Percentiles rank a stretch among this genome's conserved stretches.
These are phyloP conservation scores for Colletotrichum spinosum DNA, from an alignment of 2,329 filamentous ascomycete species.

Conservation along the genomic window DNA sequence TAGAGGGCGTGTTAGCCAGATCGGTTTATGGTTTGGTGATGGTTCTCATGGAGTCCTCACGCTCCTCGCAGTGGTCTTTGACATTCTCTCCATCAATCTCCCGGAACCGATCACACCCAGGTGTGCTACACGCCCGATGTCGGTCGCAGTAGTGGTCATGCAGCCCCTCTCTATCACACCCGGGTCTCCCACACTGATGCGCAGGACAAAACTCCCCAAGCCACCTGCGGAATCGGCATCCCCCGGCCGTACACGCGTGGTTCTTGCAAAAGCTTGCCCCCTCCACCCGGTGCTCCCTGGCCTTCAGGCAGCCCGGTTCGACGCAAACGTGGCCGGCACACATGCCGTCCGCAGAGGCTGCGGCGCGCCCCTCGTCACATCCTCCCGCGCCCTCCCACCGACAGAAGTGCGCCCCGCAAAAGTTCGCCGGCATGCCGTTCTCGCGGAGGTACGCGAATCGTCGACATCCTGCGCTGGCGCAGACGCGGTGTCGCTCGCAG, in stretches of 20 bases:
- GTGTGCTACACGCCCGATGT: slow-evolving; percentile 37
- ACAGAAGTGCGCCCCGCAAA: slow-evolving; percentile 46
- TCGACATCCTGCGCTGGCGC: slow-evolving; percentile 39
- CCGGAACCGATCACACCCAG: slow-evolving; percentile 29
- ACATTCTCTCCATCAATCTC: slow-evolving; percentile 34
- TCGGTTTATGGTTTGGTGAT: not conserved
- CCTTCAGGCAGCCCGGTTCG: slow-evolving; percentile 41
- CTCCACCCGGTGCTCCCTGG: slow-evolving; percentile 19
- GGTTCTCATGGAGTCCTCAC: slow-evolving; percentile 37
- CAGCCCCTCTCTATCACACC: slow-evolving; percentile 41
- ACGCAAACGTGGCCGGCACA: slow-evolving; percentile 40
- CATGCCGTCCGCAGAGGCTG: slow-evolving; percentile 26
- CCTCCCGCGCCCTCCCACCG: slow-evolving; percentile 39
- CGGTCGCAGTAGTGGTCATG: slow-evolving; percentile 39
- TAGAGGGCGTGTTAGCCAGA: not conserved
- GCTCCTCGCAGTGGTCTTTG: slow-evolving; percentile 39
- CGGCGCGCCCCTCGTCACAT: slow-evolving; percentile 42
- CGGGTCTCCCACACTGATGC: slow-evolving; percentile 44
- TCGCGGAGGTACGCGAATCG: slow-evolving; percentile 44
- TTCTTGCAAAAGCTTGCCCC: slow-evolving; percentile 38
- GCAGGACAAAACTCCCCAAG: slow-evolving; percentile 40
- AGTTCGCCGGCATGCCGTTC: slow-evolving; percentile 40
- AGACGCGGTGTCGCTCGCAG: slow-evolving; percentile 46
- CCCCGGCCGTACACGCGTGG: slow-evolving; percentile 42
- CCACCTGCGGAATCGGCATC: slow-evolving; percentile 40